Evolutionary conservation across 768 basidiomycete genomes (phyloP).

Genomic region (Chalciporus pseudorubinellus): DNA sequence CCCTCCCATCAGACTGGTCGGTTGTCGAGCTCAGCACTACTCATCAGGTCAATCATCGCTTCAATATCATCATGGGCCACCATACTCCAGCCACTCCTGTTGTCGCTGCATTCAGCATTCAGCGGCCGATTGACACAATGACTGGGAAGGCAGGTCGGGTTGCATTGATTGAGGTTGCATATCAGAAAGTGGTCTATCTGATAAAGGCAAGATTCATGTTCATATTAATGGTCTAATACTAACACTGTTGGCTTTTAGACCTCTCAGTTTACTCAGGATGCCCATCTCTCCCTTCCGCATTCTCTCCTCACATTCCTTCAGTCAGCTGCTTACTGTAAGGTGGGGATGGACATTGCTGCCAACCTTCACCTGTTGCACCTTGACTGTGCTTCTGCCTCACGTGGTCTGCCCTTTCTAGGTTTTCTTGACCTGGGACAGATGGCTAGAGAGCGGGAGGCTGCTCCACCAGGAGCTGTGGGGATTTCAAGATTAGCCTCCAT

Average conservation of each 20-base stretch:
- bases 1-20: too few relatives aligned
- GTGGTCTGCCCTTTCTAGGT: not conserved
- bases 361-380: not conserved
- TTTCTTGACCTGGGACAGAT: too few relatives aligned
- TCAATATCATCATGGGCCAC: not conserved
- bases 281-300: not conserved
- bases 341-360: not conserved
- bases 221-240: too few relatives aligned
- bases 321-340: not conserved
- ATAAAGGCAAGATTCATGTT: not conserved
- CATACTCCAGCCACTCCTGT: not conserved
- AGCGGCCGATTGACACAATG: not conserved
- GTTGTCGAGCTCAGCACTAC: too few relatives aligned
- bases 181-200: not conserved
- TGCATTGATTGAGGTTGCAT: not conserved
- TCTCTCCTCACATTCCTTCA: not conserved
- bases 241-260: not conserved
- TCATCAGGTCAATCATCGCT: not conserved
- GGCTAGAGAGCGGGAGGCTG: not conserved
- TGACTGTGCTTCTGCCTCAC: too few relatives aligned
- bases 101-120: not conserved
- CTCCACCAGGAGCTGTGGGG: not conserved
- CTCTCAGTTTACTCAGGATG: not conserved
- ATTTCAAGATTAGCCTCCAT: too few relatives aligned
- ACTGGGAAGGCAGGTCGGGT: not conserved